A percentile compares a stretch with the other conserved stretches of the same genome.
These are phyloP conservation scores for Naganishia randhawae DNA, from an alignment of 768 basidiomycete genomes.

Conservation along the genomic window DNA sequence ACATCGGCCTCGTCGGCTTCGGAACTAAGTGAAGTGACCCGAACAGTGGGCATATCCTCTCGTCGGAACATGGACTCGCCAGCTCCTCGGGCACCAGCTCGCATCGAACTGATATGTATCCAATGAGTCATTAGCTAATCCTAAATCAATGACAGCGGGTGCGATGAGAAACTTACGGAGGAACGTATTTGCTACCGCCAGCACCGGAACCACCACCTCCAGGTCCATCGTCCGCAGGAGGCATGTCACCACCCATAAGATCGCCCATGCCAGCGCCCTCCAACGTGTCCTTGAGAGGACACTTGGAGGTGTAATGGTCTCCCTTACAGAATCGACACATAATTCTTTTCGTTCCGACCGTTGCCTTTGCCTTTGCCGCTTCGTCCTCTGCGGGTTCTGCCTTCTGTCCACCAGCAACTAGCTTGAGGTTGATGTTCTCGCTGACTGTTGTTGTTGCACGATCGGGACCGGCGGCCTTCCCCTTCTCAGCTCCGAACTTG, in stretches of 20 bases:
- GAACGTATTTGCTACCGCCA: constrained; percentile 77
- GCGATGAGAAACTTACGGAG: constrained; percentile 55
- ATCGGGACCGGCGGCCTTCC: constrained; percentile 82
- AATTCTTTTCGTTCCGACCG: constrained; percentile 69
- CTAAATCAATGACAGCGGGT: too few species aligned
- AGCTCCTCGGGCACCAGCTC: constrained; percentile 60
- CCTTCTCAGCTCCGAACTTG: constrained; percentile 85
- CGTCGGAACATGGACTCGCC: constrained; percentile 74
- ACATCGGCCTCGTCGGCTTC: constrained; percentile 93
- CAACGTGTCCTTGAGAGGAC: constrained; percentile 94
- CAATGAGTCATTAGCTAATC: constrained; percentile 16
- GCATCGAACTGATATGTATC: constrained; percentile 60
- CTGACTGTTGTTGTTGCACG: constrained; percentile 83
- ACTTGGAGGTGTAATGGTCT: constrained; percentile 95
- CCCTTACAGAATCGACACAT: constrained; percentile 91
- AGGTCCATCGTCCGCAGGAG: constrained; percentile 33
- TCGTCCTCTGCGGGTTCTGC: constrained; percentile 65
- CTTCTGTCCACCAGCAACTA: constrained; percentile 58
- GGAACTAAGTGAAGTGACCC: constrained; percentile 93
- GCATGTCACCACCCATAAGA: constrained; percentile 55
- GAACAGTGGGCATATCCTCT: constrained; percentile 91
- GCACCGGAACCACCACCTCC: constrained; percentile 49
- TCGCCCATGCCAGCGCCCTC: constrained; percentile 60
- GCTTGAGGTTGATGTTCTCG: constrained; percentile 64
- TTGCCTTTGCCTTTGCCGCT: constrained; percentile 62